A percentile compares a stretch with the other conserved stretches of the same genome.
Conservation (phyloP, 768 basidiomycete genomes). For the Paxillus involutus region DNA sequence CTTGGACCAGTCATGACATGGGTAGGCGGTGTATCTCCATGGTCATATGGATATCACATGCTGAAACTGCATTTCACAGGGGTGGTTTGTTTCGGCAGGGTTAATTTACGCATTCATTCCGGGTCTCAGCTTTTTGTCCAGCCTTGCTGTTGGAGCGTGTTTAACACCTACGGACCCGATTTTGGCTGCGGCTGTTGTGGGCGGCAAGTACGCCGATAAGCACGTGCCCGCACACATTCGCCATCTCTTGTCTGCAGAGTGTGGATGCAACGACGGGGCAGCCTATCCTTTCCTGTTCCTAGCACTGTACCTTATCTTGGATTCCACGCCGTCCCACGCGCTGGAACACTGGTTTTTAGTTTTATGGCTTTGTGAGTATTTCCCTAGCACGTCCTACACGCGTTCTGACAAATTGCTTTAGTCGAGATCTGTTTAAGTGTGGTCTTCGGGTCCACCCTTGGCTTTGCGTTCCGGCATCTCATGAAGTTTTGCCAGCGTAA, state of each 20-base stretch:
- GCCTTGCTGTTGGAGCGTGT: slow-evolving; percentile 88
- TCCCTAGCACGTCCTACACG: neutral
- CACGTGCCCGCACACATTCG: slow-evolving; percentile 88
- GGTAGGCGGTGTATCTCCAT: slow-evolving; percentile 45
- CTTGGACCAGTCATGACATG: slow-evolving; percentile 83
- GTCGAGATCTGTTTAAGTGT: slow-evolving; percentile 80
- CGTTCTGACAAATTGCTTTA: slow-evolving; percentile 27
- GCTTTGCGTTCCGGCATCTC: slow-evolving; percentile 78
- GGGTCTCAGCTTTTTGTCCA: slow-evolving; percentile 83
- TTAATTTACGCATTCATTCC: slow-evolving; percentile 93
- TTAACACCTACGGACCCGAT: slow-evolving; percentile 77
- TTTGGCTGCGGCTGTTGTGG: slow-evolving; percentile 57
- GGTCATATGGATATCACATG: slow-evolving; percentile 3
- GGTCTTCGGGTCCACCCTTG: slow-evolving; percentile 71
- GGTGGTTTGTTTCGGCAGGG: slow-evolving; percentile 92
- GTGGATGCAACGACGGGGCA: slow-evolving; percentile 95
- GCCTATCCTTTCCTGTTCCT: slow-evolving; percentile 94
- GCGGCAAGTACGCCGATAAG: slow-evolving; percentile 97
- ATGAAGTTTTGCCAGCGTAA: slow-evolving; percentile 92
- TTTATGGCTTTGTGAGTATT: slow-evolving; percentile 78
- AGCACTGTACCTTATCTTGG: slow-evolving; percentile 82
- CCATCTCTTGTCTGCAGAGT: slow-evolving; percentile 67
- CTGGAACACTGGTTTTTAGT: slow-evolving; percentile 86
- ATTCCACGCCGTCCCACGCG: slow-evolving; percentile 58
- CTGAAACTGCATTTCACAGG: slow-evolving; percentile 41